These are phyloP conservation scores for Boletus mariae DNA, from an alignment of 1,284 basidiomycete genomes.

Conservation along the genomic window DNA sequence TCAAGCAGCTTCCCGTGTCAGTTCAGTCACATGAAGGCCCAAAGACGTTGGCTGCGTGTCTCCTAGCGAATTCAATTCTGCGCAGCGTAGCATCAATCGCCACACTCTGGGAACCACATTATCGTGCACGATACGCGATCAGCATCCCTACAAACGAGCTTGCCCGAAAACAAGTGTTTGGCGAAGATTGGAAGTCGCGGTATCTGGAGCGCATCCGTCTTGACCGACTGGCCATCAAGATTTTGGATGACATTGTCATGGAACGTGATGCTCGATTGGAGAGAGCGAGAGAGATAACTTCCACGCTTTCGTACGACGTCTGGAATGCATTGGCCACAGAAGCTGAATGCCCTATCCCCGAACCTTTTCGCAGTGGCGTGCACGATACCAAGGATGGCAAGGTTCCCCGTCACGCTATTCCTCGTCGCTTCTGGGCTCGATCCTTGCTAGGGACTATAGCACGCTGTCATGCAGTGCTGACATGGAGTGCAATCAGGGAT, in stretches of 20 bases:
- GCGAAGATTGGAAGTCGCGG: slow-evolving; percentile 43
- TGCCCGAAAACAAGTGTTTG: slow-evolving; percentile 28
- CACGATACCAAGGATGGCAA: slow-evolving; percentile 10
- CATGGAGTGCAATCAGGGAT: slow-evolving; percentile 37
- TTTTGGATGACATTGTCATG: slow-evolving; percentile 40
- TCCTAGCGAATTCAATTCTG: slow-evolving; percentile 22
- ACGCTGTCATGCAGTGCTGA: slow-evolving; percentile 39
- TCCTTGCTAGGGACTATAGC: slow-evolving; percentile 43
- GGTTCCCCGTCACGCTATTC: slow-evolving; percentile 37
- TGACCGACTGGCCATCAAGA: slow-evolving; percentile 41
- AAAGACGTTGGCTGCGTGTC: slow-evolving; percentile 27
- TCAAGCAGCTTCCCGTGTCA: slow-evolving; percentile 28
- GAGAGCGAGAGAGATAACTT: slow-evolving; percentile 36
- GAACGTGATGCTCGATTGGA: slow-evolving; percentile 35
- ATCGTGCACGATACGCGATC: slow-evolving; percentile 45
- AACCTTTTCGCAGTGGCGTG: slow-evolving; percentile 24
- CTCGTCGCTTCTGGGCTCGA: slow-evolving; percentile 54
- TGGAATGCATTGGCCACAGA: slow-evolving; percentile 51
- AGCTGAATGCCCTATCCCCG: slow-evolving; percentile 34
- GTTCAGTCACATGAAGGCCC: slow-evolving; percentile 19
- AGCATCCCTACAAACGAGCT: slow-evolving; percentile 37
- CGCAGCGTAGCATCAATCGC: slow-evolving; percentile 26
- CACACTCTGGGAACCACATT: slow-evolving; percentile 49
- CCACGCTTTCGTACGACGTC: slow-evolving; percentile 44
- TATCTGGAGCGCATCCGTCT: slow-evolving; percentile 43